Base-by-base conservation (phyloP, 2,329 filamentous ascomycete genomes). In the Aciculosporium take region DNA sequence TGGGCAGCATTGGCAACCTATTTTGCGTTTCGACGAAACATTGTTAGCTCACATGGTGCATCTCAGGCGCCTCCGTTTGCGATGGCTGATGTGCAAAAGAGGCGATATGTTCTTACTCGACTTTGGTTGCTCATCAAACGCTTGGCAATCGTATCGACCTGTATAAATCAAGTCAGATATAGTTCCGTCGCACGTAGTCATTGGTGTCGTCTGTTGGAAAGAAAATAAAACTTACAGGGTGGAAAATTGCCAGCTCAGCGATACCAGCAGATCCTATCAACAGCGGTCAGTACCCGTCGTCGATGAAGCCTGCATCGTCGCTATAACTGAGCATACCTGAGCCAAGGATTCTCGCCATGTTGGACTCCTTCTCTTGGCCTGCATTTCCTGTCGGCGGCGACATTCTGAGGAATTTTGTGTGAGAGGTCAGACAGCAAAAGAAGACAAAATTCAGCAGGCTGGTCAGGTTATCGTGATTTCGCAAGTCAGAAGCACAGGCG, bases 141-240 rank as follows among this genome's bases (percentile, higher is more conserved):
- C 74, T 98, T 98, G 49, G 91, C 89, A 56, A 93, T 95, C 39
- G 91, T 98, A 67, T 98, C 91, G 62, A 98, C 85, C 84, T 89
- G 47, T 10, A 15, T 31, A 32, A 47, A 32, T 10, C 7, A 21
- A 5, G 39, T 40, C 24, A 40, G 39, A 27, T 20, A 35, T 18
- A 12, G 23, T 28, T 40, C 13, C 5, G 15, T 20, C 17, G 6
- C 15, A 23, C 15, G 8, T 24, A 37, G 24, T 35, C 30, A 21
- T 44, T 24, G 21, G 7, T n/a, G 13, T 43, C 3, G 20, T 12
- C 12, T n/a, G 15, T 9, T 33, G 36, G 17, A 45, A 44, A 42
- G 40, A 42, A 42, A 46, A 59, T 71, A 52, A 72, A 86, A n/a
- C n/a, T n/a, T n/a, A n/a, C 86, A 49, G 86, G 86, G 61, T 94